Evolutionary conservation across 148 eudicot species (phyloP), one percentile per base, ranked within the genome.

Genomic region (Salicornia ramosissima): DNA sequence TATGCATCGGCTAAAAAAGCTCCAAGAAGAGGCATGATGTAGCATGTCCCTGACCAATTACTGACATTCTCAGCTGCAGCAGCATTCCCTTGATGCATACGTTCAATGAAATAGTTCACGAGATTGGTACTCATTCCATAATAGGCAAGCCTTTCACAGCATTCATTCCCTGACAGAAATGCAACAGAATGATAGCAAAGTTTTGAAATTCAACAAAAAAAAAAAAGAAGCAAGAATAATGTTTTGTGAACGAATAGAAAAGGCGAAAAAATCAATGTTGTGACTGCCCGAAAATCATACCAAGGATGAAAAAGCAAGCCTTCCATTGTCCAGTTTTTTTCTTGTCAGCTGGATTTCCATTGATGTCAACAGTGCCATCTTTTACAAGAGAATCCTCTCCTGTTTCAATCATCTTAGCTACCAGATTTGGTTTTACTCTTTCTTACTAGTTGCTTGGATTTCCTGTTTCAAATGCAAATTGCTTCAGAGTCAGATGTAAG

Each of bases 1-100:
- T 80, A 89, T 34, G 96, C 80, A 79, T 89, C 96, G 29, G 96
- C 96, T 30, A 86, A 49, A 52, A 89, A 89, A 31, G 96, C 91
- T 22, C 96, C 96, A 10, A 89, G 62, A 70, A 89, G 79, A 16
- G 96, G 91, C 43, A 81, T 86, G 73, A 85, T 42, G 52, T 86
- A 86, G 84, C 89, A 86, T 4, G 96, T 89, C 29, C 96, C 96
- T 0, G 91, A 87, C 91, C 96, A 89, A 59, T 83, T 89, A 15
- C 79, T 89, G 50, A 89, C 96, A 72, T 71, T 85, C 33, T 80
- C 79, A 0, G 86, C 77, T 43, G 96, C 91, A 12, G 64, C 46
- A 2, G 77, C 89, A 51, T 79, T 86, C 5, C 71, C 80, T 69
- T 81, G 84, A 76, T 82, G 64, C 56, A 86, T 62, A 25, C 77